Evolutionary conservation across 768 basidiomycete species (phyloP).

Genomic region (Boletales sp.): DNA sequence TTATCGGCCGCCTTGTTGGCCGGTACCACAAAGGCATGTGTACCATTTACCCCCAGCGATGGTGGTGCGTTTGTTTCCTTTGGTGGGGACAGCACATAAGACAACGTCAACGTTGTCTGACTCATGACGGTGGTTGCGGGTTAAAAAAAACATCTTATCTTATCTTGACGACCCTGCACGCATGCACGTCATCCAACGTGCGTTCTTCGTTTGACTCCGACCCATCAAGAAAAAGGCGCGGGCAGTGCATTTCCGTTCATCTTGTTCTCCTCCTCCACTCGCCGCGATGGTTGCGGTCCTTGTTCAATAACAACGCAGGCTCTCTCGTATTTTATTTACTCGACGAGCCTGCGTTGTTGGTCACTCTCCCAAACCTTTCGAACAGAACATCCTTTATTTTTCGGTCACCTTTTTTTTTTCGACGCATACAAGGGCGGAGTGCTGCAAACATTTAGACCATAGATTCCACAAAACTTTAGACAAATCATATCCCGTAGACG

Average conservation of each 20-base stretch:
- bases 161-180: conserved; percentile 7
- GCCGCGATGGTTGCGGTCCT: conserved; percentile 46
- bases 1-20: conserved; percentile 13
- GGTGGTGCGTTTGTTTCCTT: conserved; percentile 11
- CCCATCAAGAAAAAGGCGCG: background rate
- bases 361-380: background rate
- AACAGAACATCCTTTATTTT: background rate
- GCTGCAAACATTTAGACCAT: conserved; percentile 12
- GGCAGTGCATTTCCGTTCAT: background rate
- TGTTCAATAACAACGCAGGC: conserved; percentile 50
- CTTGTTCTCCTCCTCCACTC: conserved; percentile 7
- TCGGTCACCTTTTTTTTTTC: background rate
- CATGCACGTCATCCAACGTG: conserved; percentile 3
- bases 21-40: conserved; percentile 24
- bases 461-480: conserved; percentile 11
- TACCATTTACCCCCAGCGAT: conserved; percentile 19
- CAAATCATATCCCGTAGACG: conserved; percentile 8
- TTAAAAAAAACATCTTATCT: conserved; percentile 18
- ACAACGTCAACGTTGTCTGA: conserved; percentile 13
- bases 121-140: conserved; percentile 11
- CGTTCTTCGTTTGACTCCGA: conserved; percentile 12
- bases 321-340: conserved; percentile 16
- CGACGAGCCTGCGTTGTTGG: conserved; percentile 20
- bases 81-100: conserved; percentile 24
- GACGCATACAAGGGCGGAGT: background rate